Conservation (phyloP, 306 rosid genomes). For the Sicyos baderoa region DNA sequence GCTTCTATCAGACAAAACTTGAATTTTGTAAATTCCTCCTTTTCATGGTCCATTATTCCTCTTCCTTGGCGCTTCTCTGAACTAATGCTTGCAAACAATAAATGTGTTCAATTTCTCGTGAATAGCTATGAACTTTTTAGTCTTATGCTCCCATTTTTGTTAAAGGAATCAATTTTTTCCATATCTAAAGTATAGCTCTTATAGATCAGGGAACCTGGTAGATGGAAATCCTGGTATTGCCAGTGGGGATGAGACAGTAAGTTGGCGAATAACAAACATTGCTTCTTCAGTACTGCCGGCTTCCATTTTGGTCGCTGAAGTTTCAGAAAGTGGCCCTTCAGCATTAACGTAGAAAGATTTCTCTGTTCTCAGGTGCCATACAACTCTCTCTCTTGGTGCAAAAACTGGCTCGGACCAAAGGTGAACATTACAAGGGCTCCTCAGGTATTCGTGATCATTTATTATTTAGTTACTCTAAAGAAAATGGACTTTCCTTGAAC, state of each 20-base stretch:
- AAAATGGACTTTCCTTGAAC: neutral
- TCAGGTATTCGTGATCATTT: conserved; percentile 49
- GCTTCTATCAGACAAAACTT: neutral
- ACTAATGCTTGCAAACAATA: neutral
- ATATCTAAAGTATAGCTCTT: conserved; percentile 8
- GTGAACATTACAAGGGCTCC: conserved; percentile 97
- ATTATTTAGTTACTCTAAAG: neutral
- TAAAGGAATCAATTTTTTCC: neutral
- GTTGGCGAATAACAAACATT: conserved; percentile 20
- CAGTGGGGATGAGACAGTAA: conserved; percentile 94
- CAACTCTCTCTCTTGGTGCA: conserved; percentile 92
- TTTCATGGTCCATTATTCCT: neutral
- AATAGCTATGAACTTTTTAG: neutral
- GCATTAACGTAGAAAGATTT: conserved; percentile 19
- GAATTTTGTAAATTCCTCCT: conserved; percentile 1
- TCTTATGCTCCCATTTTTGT: conserved; percentile 4
- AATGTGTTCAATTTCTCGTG: neutral
- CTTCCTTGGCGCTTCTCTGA: conserved; percentile 1
- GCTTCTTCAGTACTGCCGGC: conserved; percentile 7
- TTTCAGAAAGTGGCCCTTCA: conserved; percentile 15
- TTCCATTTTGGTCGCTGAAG: conserved; percentile 19
- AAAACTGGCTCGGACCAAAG: conserved; percentile 87
- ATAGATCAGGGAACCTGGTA: conserved; percentile 82
- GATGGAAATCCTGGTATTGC: conserved; percentile 81
- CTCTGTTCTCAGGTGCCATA: conserved; percentile 67